Evolutionary conservation across 176 grass and related monocot species (phyloP).

Genomic region (Carex kokanica): DNA sequence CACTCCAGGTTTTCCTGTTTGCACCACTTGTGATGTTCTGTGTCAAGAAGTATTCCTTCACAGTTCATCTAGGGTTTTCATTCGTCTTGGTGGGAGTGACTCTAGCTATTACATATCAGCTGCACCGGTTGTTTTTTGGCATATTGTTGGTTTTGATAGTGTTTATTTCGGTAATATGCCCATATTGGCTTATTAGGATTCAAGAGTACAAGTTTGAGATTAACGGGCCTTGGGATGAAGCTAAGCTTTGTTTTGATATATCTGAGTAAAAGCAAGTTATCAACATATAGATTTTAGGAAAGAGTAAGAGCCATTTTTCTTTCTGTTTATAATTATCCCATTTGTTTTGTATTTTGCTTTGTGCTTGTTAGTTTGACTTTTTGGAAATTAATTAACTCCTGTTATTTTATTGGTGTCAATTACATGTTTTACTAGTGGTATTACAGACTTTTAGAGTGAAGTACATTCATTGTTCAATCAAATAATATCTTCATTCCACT

Average conservation of each 20-base stretch:
- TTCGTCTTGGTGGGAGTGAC: slow-evolving; percentile 51
- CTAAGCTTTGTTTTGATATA: slow-evolving; percentile 98
- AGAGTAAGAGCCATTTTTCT: slow-evolving; percentile 19
- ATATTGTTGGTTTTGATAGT: slow-evolving; percentile 52
- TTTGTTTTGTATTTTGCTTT: not conserved
- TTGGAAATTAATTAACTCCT: not conserved
- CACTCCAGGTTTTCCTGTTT: slow-evolving; percentile 88
- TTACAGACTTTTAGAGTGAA: not conserved
- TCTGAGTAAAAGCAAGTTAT: slow-evolving; percentile 36
- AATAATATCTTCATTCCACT: no score
- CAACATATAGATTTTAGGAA: not conserved
- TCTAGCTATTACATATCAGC: slow-evolving; percentile 53
- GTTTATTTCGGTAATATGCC: slow-evolving; percentile 76
- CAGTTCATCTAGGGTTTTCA: slow-evolving; percentile 64
- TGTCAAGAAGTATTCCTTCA: slow-evolving; percentile 83
- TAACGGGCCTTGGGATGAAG: slow-evolving; percentile 95
- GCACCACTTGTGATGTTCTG: slow-evolving; percentile 80
- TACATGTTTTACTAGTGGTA: not conserved
- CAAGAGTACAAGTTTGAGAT: slow-evolving; percentile 99
- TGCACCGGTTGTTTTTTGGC: slow-evolving; percentile 71
- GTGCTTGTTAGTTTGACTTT: slow-evolving; percentile 11
- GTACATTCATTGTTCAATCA: no score
- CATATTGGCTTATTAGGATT: slow-evolving; percentile 90
- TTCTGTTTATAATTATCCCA: slow-evolving; percentile 19
- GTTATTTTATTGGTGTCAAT: not conserved